Evolutionary conservation across 768 basidiomycete species (phyloP).

Genomic region (Suillus decipiens): DNA sequence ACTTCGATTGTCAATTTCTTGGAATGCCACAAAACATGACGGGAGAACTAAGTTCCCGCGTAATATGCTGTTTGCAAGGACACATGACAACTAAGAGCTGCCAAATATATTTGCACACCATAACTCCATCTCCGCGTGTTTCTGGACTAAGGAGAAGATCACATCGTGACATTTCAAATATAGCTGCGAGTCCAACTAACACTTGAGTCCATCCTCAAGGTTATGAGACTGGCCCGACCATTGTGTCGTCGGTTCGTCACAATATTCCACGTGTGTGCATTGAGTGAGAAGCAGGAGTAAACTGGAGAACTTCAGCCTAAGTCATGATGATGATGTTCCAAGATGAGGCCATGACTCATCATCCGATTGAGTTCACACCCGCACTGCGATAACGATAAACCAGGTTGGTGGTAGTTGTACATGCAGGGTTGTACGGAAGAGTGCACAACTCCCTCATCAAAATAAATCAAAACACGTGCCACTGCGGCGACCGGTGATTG

Average conservation of each 20-base stretch:
- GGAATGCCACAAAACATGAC: conserved; percentile 7
- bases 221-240: not conserved
- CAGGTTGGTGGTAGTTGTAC: not conserved
- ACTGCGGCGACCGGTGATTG: too few relatives aligned
- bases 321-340: too few relatives aligned
- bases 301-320: not conserved
- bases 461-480: not conserved
- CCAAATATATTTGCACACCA: not conserved
- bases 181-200: not conserved
- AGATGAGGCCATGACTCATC: not conserved
- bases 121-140: not conserved
- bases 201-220: not conserved
- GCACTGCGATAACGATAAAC: not conserved
- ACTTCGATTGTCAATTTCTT: not conserved
- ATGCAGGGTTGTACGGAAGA: too few relatives aligned
- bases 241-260: not conserved
- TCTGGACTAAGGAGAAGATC: not conserved
- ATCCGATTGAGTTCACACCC: not conserved
- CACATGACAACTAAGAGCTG: not conserved
- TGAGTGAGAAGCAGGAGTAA: not conserved
- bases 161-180: not conserved
- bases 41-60: not conserved
- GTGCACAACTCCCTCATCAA: too few relatives aligned
- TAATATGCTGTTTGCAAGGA: not conserved
- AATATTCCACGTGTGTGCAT: not conserved